phyloP scores from a whole-genome alignment of 352 stramenopile genomes.

The Globisporangium okanoganense region DNA sequence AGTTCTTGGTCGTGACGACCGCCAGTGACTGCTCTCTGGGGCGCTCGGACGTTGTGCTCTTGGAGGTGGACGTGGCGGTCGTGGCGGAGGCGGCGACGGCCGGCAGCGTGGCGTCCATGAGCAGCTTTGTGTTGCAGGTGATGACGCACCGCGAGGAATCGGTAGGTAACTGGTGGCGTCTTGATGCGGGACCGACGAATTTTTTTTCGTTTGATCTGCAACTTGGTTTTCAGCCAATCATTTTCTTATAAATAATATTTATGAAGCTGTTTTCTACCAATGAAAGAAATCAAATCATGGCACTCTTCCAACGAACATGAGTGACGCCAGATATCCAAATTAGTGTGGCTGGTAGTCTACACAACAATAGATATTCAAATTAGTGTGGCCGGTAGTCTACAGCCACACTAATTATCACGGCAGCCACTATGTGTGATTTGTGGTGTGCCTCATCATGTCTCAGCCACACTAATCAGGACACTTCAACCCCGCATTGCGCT shows the following conservation, averaged over 20 bases:
- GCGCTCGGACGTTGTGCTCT: neutral
- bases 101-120: constrained; percentile 17
- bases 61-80: neutral
- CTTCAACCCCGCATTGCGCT: neutral
- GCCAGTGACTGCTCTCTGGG: constrained; percentile 33
- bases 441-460: neutral
- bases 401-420: neutral
- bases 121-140: neutral
- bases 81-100: constrained; percentile 7
- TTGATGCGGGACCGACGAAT: neutral
- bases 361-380: neutral
- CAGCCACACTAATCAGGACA: neutral
- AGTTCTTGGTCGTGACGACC: constrained; percentile 55
- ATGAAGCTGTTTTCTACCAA: too few relatives aligned
- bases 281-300: neutral
- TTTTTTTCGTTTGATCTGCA: constrained; percentile 9
- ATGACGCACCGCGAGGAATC: constrained; percentile 8
- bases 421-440: neutral
- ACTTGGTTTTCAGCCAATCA: constrained; percentile 5
- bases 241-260: too few relatives aligned
- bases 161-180: constrained; percentile 5
- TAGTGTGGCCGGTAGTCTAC: neutral
- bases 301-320: neutral
- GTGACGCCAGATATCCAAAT: too few relatives aligned
- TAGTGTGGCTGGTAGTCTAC: too few relatives aligned